Evolutionary conservation across 78 protist genomes (phyloP).

Genomic region (Trichosphaerium sp.): DNA sequence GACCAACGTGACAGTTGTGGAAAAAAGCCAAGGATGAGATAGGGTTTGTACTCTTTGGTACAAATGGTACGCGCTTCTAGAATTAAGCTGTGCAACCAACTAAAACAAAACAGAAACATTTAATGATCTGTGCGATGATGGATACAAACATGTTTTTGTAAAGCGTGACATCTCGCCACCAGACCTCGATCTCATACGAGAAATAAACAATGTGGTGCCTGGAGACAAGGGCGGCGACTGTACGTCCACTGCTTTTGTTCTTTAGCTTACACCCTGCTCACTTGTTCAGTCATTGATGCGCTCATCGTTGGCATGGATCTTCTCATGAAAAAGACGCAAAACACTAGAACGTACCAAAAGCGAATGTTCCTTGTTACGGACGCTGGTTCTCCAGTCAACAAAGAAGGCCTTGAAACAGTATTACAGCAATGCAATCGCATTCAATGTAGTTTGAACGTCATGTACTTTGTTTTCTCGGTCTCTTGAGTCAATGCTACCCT

Average conservation of each 20-base stretch:
- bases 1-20: slow-evolving; percentile 8
- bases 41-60: slow-evolving; percentile 32
- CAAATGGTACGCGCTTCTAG: no score
- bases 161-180: slow-evolving; percentile 29
- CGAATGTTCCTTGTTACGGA: slow-evolving; percentile 52
- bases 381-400: slow-evolving; percentile 33
- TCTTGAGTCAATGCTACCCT: no score
- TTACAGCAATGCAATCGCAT: slow-evolving; percentile 19
- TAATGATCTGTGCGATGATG: slow-evolving; percentile 30
- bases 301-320: slow-evolving; percentile 57
- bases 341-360: slow-evolving; percentile 30
- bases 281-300: slow-evolving; percentile 35
- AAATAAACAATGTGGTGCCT: slow-evolving; percentile 13
- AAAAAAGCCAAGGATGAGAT: slow-evolving; percentile 40
- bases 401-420: slow-evolving; percentile 20
- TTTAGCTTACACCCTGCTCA: neutral
- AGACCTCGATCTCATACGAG: slow-evolving; percentile 7
- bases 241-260: neutral
- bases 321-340: slow-evolving; percentile 26
- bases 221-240: slow-evolving; percentile 31
- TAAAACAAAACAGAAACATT: no score
- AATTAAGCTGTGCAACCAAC: no score
- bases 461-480: slow-evolving; percentile 13
- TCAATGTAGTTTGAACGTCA: slow-evolving; percentile 41
- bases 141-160: slow-evolving; percentile 37